Base-by-base conservation (phyloP, 2,329 filamentous ascomycete genomes). In the Pseudomassariella vexata region DNA sequence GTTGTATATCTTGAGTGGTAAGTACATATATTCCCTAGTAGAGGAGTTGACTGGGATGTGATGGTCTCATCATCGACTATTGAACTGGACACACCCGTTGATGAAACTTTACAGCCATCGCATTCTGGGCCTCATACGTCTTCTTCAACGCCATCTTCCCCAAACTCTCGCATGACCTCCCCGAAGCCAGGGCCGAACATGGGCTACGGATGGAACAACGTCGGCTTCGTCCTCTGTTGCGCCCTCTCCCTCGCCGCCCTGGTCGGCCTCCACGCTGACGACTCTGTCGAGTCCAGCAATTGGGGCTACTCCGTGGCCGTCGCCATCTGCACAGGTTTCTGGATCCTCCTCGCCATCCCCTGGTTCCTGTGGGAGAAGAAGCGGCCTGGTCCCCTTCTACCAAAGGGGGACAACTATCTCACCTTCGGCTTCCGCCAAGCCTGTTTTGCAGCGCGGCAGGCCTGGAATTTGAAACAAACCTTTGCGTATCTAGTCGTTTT, bases 291-390 rank as follows among this genome's bases (percentile, higher is more conserved):
- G 9, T 14, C 28, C 6, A 35, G 30, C 28, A 35, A 20, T 2
- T 12, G 12, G 1, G 33, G 27, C 2, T 30, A 30, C 21, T 30
- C 28, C 5, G 21, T 30, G 5, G 19, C 17, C 10, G 33, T 30
- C 9, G 33, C 21, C 21, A n/a, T 26, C 3, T 30, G 19, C 17
- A 25, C 33, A 9, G 33, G 17, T 11, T 9, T 30, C 9, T 24
- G 20, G 16, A 10, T 35, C 6, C 3, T 35, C 2, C 16, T 30
- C 15, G 28, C 33, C 21, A 22, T 35, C 2, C 33, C 33, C 6
- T 30, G 33, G 33, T 35, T 35, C 22, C 18, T 35, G 5, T 21
- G 19, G 16, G 15, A 35, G 27, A 35, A 27, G 14, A 14, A 9
- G 8, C 10, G 33, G 11, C 28, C 33, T 3, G 21, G 20, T 9